These are phyloP conservation scores for Phaeosphaeriaceae sp. DNA, from an alignment of 2,329 filamentous ascomycete species.

Conservation along the genomic window DNA sequence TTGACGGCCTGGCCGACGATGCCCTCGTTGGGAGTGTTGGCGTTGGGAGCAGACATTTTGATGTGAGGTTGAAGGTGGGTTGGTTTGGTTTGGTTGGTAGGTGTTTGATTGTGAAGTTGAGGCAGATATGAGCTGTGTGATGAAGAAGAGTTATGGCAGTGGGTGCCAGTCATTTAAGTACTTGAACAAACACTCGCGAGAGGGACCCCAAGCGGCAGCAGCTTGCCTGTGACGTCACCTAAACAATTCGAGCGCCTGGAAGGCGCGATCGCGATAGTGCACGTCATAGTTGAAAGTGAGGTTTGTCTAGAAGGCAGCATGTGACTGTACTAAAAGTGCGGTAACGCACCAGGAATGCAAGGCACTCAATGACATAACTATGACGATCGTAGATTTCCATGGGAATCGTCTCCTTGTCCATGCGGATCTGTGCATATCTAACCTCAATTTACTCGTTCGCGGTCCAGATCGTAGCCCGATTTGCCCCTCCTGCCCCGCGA, in stretches of 20 bases:
- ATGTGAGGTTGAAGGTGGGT: conserved; percentile 13
- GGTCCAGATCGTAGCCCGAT: conserved; percentile 13
- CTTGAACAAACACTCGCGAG: neutral
- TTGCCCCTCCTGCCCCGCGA: conserved; percentile 12
- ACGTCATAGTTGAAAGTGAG: neutral
- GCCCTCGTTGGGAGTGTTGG: conserved; percentile 52
- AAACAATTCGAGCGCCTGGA: neutral
- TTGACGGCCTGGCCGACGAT: conserved; percentile 52
- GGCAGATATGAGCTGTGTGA: conserved; percentile 11
- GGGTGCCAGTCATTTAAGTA: conserved; percentile 24
- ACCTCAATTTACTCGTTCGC: neutral
- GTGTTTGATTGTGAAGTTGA: conserved; percentile 3
- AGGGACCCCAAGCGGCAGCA: conserved; percentile 3
- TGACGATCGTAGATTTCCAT: conserved; percentile 22
- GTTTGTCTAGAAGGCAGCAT: neutral
- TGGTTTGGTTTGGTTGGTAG: conserved; percentile 16
- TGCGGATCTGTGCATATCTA: conserved; percentile 2
- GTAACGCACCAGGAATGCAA: neutral
- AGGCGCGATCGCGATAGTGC: neutral
- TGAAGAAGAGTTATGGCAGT: conserved; percentile 12
- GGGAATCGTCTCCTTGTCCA: conserved; percentile 11
- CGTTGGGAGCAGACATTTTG: conserved; percentile 55
- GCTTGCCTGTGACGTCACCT: conserved; percentile 1
- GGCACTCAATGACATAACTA: conserved; percentile 6
- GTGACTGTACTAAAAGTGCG: neutral